Conservation (phyloP, 768 basidiomycete species). For the Pilatotrama ljubarskyi region DNA sequence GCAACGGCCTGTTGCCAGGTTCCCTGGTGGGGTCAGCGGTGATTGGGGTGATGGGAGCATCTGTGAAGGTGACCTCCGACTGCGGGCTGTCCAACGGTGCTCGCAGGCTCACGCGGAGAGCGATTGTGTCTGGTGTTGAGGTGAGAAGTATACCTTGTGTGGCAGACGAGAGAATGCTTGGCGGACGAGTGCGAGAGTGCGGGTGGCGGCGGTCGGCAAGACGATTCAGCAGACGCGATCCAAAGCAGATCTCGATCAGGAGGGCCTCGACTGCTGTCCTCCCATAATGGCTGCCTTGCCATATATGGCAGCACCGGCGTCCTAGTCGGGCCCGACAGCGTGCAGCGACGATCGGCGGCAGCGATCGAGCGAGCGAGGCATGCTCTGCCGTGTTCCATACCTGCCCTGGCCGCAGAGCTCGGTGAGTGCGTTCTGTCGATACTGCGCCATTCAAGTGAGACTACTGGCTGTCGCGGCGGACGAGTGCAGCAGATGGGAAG, state of each 20-base stretch:
- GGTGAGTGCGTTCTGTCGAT: background rate
- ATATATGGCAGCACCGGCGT: slow-evolving; percentile 6
- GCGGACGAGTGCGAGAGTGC: background rate
- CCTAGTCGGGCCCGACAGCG: background rate
- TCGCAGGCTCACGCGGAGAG: no score
- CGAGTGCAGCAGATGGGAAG: background rate
- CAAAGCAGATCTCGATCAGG: background rate
- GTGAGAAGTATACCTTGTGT: background rate
- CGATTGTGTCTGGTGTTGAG: background rate
- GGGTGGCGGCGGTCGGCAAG: background rate
- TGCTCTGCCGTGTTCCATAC: background rate
- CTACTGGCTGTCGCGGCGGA: background rate
- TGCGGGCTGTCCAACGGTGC: no score
- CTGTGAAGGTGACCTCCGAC: background rate
- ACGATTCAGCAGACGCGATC: background rate
- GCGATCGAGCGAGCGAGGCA: background rate
- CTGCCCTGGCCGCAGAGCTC: background rate
- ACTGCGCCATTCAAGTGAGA: background rate
- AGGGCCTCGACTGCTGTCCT: no score
- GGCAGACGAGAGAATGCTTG: background rate
- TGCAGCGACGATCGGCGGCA: slow-evolving; percentile 4
- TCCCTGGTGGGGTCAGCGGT: background rate
- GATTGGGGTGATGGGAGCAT: background rate
- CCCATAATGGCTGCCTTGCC: background rate
- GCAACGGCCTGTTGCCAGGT: background rate